A percentile compares a stretch with the other conserved stretches of the same genome.
phyloP scores from a whole-genome alignment of 331 rosid species.

The Malus hybrid region DNA sequence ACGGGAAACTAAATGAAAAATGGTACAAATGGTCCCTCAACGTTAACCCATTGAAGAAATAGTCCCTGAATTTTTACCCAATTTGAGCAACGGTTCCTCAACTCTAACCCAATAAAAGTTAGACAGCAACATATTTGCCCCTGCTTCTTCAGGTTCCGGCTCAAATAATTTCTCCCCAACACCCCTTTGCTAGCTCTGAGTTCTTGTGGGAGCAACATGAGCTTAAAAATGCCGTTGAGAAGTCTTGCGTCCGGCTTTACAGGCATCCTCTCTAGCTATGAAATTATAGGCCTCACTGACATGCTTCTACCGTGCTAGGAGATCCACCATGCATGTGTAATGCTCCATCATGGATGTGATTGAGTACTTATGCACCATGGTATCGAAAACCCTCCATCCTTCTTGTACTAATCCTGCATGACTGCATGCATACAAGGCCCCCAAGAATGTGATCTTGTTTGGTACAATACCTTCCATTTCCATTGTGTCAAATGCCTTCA shows the following conservation, averaged over 20 bases:
- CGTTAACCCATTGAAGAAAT: accelerated
- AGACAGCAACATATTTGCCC: constrained; percentile 22
- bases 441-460: constrained; percentile 20
- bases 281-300: constrained; percentile 16
- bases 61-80: accelerated
- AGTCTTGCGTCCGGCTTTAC: constrained; percentile 16
- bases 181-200: constrained; percentile 10
- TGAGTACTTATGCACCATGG: constrained; percentile 11
- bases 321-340: constrained; percentile 31
- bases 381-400: constrained; percentile 17
- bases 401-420: constrained; percentile 26
- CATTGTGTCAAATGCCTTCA: constrained; percentile 16
- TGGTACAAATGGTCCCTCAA: no score
- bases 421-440: constrained; percentile 23
- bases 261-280: constrained; percentile 14
- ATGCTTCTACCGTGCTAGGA: constrained; percentile 11
- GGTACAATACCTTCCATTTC: constrained; percentile 20
- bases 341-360: constrained; percentile 22
- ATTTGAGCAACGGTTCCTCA: not conserved
- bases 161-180: constrained; percentile 9
- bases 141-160: constrained; percentile 22
- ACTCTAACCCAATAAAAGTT: constrained; percentile 13
- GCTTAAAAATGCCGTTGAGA: constrained; percentile 18
- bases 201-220: constrained; percentile 18
- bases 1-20: no score